Evolutionary conservation across 2,329 filamentous ascomycete species (phyloP).

Genomic region (Fusarium nygamai): DNA sequence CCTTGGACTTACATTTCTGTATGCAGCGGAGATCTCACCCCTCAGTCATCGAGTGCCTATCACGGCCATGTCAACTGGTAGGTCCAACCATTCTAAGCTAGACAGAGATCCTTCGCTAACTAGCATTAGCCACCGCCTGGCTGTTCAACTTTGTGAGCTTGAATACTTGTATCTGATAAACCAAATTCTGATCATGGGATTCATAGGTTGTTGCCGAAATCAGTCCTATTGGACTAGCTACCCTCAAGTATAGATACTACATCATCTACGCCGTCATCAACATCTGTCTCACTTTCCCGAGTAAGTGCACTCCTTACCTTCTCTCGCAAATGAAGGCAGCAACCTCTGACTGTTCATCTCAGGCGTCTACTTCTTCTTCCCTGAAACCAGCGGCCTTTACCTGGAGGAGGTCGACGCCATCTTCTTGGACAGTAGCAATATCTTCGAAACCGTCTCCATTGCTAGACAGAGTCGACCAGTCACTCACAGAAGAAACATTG

Average conservation of each 20-base stretch:
- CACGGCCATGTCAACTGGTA: constrained; percentile 10
- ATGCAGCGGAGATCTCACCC: constrained; percentile 4
- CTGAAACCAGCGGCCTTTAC: background rate
- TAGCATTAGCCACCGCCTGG: background rate
- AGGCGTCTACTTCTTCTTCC: constrained; percentile 5
- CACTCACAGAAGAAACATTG: rapidly evolving
- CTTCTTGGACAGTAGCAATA: background rate
- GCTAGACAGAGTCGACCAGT: background rate
- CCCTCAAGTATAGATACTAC: constrained; percentile 1
- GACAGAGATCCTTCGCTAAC: background rate
- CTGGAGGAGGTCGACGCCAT: constrained; percentile 3
- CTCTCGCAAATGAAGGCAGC: rapidly evolving
- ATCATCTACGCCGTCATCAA: constrained; percentile 5
- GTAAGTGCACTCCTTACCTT: background rate
- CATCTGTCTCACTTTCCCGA: background rate
- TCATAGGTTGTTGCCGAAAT: constrained; percentile 4
- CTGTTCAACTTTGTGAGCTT: background rate
- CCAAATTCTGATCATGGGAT: background rate
- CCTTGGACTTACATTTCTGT: background rate
- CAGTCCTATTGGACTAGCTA: constrained; percentile 1
- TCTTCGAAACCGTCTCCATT: background rate
- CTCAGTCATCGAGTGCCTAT: constrained; percentile 4
- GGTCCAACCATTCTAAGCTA: rapidly evolving
- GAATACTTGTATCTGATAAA: background rate
- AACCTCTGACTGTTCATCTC: background rate